Evolutionary conservation across 495 filamentous ascomycete species (phyloP).

Genomic region (Cairneyella variabilis): DNA sequence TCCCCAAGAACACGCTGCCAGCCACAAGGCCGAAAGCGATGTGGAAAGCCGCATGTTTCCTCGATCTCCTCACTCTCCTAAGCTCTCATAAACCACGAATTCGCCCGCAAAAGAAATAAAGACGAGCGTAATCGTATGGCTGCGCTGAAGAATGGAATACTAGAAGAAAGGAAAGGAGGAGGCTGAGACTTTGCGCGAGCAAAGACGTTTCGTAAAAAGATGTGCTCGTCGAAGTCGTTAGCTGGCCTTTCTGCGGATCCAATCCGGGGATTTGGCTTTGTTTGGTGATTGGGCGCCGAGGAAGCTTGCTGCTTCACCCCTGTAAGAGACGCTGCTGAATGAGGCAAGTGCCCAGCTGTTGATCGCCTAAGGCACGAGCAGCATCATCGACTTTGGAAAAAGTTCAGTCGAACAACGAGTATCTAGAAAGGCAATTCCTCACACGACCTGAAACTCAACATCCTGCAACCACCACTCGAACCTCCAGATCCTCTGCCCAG

Average conservation of each 20-base stretch:
- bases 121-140: background rate
- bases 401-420: background rate
- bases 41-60: conserved; percentile 44
- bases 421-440: conserved; percentile 4
- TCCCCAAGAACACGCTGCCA: conserved; percentile 47
- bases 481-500: background rate
- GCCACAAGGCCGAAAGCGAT: conserved; percentile 49
- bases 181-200: conserved; percentile 1
- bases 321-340: background rate
- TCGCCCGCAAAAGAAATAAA: background rate
- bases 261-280: conserved; percentile 8
- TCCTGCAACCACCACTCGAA: background rate
- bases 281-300: background rate
- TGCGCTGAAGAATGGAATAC: background rate
- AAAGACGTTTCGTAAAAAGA: background rate
- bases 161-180: conserved; percentile 1
- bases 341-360: background rate
- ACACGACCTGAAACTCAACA: conserved; percentile 4
- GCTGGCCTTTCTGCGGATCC: conserved; percentile 20
- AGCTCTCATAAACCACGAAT: background rate
- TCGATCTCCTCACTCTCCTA: background rate
- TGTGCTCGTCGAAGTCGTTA: conserved; percentile 10
- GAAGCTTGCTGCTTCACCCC: background rate
- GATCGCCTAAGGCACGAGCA: conserved; percentile 7
- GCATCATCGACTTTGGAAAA: conserved; percentile 13